Evolutionary conservation across 2,329 filamentous ascomycete genomes (phyloP).

Genomic region (Metarhizium sp.): DNA sequence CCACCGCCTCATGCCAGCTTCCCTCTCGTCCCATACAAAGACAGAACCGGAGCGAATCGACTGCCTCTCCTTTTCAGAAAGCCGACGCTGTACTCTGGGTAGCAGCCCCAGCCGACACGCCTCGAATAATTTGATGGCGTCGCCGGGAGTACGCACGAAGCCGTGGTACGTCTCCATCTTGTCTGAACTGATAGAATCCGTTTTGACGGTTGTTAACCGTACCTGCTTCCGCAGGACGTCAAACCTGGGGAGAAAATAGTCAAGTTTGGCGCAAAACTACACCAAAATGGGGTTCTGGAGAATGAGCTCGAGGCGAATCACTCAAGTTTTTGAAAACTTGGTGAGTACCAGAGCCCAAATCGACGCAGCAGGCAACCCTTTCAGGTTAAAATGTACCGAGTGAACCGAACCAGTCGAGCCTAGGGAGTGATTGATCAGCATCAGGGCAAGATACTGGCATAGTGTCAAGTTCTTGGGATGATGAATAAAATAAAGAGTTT

Average conservation of each 20-base stretch:
- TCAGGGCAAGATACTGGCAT: neutral
- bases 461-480: neutral
- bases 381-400: neutral
- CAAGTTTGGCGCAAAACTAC: neutral
- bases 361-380: neutral
- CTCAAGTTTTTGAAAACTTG: neutral
- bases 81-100: slow-evolving; percentile 80
- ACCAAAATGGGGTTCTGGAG: neutral
- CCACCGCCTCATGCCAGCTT: slow-evolving; percentile 97
- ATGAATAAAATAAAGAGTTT: neutral
- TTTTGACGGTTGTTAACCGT: slow-evolving; percentile 10
- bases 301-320: neutral
- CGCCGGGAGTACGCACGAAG: slow-evolving; percentile 86
- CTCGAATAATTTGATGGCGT: slow-evolving; percentile 98
- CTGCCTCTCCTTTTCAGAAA: slow-evolving; percentile 95
- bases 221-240: slow-evolving; percentile 12
- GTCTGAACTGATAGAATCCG: slow-evolving; percentile 13
- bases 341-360: neutral
- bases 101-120: slow-evolving; percentile 84
- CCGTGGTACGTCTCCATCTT: slow-evolving; percentile 96
- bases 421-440: neutral
- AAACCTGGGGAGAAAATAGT: neutral
- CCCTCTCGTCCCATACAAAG: slow-evolving; percentile 98
- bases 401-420: neutral
- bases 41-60: slow-evolving; percentile 94